Base-by-base conservation (phyloP, 495 filamentous ascomycete genomes). In the Trichoderma orchidacearum region DNA sequence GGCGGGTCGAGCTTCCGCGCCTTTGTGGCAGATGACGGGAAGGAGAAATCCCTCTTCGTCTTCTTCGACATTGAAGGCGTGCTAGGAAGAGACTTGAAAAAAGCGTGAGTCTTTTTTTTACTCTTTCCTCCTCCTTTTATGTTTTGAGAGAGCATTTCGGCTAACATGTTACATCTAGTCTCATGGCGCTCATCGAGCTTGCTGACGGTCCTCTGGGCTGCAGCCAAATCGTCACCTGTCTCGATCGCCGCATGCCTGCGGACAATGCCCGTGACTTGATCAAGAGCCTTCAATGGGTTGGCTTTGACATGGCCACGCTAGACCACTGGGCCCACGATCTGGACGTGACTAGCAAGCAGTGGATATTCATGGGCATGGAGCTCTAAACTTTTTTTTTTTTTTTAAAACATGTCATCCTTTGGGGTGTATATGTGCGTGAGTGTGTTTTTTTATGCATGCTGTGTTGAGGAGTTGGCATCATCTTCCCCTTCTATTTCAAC, bases 161-260 rank as follows among this genome's bases (percentile, higher is more conserved):
- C 21, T 23, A 48, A 23, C 15, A 27, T 48, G 9, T 8, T 15
- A 5, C 41, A 64, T 59, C 66, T 62, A 95, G 90, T 54, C 74
- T 96, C 51, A 89, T 96, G 68, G 89, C 90, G 52, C 76, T 95
- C 55, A 93, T 95, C 62, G 91, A 96, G 72, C 78, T 96, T 36
- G 89, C 87, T 60, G 79, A 81, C 51, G 76, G 82, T 35, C 77
- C 77, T 53, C 82, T 95, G 64, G 79, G 69, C 58, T 94, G 90
- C 67, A 79, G 82, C 18, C 80, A 84, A 62, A 80, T 95, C 50
- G 80, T 95, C 34, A 83, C 90, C 61, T 91, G 87, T 67, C 74
- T 95, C 50, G 86, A 88, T 63, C 83, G 90, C 51, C 74, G 70
- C 21, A 76, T 78, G 53, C 72, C 78, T 35, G 74, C 78, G 25